Evolutionary conservation across 148 eudicot species (phyloP), one percentile per base, ranked within the genome.

Genomic region (Heliosperma pusillum): DNA sequence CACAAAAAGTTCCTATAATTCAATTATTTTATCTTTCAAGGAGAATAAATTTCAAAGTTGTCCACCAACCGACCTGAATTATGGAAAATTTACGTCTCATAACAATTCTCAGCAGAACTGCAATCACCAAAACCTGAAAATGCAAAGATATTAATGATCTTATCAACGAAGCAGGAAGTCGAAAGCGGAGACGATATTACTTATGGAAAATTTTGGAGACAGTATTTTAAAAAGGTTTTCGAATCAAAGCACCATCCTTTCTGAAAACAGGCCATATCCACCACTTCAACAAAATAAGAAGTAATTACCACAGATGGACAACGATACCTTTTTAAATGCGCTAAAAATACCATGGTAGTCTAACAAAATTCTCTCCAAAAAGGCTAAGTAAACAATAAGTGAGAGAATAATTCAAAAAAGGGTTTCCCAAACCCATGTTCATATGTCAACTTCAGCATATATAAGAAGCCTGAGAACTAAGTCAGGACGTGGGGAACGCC

Each of bases 111-210:
- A 92, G 77, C 78, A 96, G 83, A 79, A 96, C 81, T 72, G 97
- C 99, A 85, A 96, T 96, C 61, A 96, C 99, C 88, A 96, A 84
- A 73, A 96, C 99, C 99, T 96, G 89, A 77, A 84, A 61, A 45
- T 59, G 65, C 42, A 76, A 66, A 53, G 55, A 68, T 21, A 69
- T 13, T 66, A 29, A 29, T 71, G 33, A 66, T 55, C 19, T 30
- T 10, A 5, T 56, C 10, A 15, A 21, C 26, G 58, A 61, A 21
- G 24, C 30, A 36, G 57, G 71, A 76, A 58, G 25, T 45, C 26
- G 27, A 76, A 71, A 52, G 62, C 26, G 25, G 47, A 19, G 22
- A 47, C n/a, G 4, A 47, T n/a, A 24, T 50, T 19, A 57, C 6
- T 19, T 5, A 68, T 6, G 11, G 56, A 44, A 68, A 44, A 12